These are phyloP conservation scores for Aristolochia californica DNA, from an alignment of 164 flowering plant species.

Conservation along the genomic window DNA sequence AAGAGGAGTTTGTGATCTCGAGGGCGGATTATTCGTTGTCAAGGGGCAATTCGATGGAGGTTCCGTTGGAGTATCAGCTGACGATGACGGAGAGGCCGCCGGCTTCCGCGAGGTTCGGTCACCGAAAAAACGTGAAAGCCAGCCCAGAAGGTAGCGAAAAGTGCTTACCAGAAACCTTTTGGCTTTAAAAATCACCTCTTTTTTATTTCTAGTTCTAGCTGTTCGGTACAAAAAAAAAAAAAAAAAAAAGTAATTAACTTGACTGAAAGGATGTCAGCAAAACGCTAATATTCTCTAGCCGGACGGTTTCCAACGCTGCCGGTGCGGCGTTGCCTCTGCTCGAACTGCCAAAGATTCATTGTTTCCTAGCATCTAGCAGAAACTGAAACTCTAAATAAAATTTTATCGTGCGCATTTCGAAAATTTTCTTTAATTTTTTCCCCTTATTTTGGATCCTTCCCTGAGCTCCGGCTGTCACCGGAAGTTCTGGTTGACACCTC, in stretches of 20 bases:
- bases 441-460: background rate
- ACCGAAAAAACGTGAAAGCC: slow-evolving; percentile 44
- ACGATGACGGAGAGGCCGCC: slow-evolving; percentile 38
- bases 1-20: slow-evolving; percentile 21
- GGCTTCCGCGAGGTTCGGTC: slow-evolving; percentile 46
- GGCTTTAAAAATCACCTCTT: background rate
- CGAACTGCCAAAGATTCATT: too few relatives aligned
- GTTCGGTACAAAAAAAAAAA: background rate
- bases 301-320: too few relatives aligned
- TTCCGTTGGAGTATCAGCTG: slow-evolving; percentile 4
- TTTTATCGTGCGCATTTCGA: too few relatives aligned
- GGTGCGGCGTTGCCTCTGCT: too few relatives aligned
- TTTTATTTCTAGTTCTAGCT: background rate
- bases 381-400: too few relatives aligned
- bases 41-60: slow-evolving; percentile 25
- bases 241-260: background rate
- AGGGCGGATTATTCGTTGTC: slow-evolving; percentile 16
- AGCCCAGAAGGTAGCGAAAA: slow-evolving; percentile 51
- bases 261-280: background rate
- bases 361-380: too few relatives aligned
- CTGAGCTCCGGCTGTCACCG: background rate
- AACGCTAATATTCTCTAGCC: too few relatives aligned
- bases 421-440: too few relatives aligned
- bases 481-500: background rate
- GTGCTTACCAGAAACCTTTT: background rate